Conservation (phyloP, 2,329 filamentous ascomycete species). For the Cytospora piceae region DNA sequence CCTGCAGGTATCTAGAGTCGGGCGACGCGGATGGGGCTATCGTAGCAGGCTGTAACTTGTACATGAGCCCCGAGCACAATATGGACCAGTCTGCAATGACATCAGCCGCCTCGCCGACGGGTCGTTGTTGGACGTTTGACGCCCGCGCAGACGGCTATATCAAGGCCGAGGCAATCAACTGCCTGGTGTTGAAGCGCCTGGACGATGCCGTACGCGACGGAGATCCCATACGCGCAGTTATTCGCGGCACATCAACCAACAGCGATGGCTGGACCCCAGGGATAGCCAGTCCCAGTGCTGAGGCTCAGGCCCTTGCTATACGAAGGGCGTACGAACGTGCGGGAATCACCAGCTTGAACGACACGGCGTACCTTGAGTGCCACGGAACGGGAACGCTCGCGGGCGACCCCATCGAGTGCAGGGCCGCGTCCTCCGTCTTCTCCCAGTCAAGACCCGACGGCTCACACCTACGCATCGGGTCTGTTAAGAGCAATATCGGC, state of each 20-base stretch:
- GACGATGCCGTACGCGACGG: conserved; percentile 48
- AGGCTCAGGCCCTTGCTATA: conserved; percentile 3
- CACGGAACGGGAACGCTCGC: conserved; percentile 43
- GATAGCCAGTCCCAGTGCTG: not conserved
- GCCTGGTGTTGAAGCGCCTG: conserved; percentile 49
- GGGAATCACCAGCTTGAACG: too few relatives aligned
- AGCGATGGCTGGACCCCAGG: conserved; percentile 42
- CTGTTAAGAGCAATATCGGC: conserved; percentile 46
- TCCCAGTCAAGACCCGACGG: accelerated
- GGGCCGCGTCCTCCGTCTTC: not conserved
- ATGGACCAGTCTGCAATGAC: conserved; percentile 20
- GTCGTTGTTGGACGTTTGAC: conserved; percentile 41
- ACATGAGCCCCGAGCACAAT: conserved; percentile 45
- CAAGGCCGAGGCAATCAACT: conserved; percentile 48
- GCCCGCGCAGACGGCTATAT: conserved; percentile 54
- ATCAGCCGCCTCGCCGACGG: conserved; percentile 32
- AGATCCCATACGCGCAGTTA: conserved; percentile 43
- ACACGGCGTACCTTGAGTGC: too few relatives aligned
- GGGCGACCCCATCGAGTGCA: conserved; percentile 40
- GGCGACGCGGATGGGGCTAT: conserved; percentile 46
- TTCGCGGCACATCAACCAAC: conserved; percentile 42
- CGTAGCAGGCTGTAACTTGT: conserved; percentile 47
- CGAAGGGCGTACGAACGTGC: too few relatives aligned
- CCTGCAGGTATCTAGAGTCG: conserved; percentile 45
- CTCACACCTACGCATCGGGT: not conserved